phyloP scores from a whole-genome alignment of 2,329 filamentous ascomycete genomes.

The Lachnum nothofagi region DNA sequence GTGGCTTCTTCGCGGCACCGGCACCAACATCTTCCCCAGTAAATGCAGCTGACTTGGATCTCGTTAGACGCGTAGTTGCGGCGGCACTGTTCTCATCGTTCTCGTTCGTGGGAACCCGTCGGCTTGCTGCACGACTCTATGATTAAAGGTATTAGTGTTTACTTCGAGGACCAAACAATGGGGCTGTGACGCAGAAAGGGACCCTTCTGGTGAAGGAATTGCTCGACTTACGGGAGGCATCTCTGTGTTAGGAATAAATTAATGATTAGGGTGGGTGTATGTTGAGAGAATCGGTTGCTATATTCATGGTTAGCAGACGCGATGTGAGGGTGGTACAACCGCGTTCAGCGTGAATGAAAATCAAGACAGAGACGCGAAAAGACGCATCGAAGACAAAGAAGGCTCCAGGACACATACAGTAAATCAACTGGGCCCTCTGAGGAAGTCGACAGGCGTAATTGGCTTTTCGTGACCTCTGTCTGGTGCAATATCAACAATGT shows the following conservation, averaged over 20 bases:
- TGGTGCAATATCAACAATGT: constrained; percentile 26
- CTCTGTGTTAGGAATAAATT: constrained; percentile 23
- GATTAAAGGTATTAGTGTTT: constrained; percentile 37
- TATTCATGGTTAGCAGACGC: constrained; percentile 10
- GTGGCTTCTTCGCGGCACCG: constrained; percentile 53
- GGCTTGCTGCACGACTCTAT: constrained; percentile 62
- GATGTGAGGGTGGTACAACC: constrained; percentile 21
- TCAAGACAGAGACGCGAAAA: constrained; percentile 23
- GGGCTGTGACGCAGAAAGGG: not conserved
- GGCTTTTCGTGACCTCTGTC: constrained; percentile 8
- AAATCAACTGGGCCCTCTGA: constrained; percentile 9
- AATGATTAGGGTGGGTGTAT: constrained; percentile 31
- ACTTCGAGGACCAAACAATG: not conserved
- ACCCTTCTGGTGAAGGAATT: not conserved
- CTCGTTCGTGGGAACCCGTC: constrained; percentile 78
- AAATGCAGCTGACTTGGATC: constrained; percentile 80
- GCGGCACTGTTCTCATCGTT: constrained; percentile 79
- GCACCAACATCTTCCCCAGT: constrained; percentile 52
- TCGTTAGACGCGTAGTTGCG: constrained; percentile 75
- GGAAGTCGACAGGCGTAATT: constrained; percentile 11
- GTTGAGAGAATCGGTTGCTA: constrained; percentile 17
- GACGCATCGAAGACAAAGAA: not conserved
- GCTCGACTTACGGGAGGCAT: constrained; percentile 54
- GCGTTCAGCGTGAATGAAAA: constrained; percentile 17
- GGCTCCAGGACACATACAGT: constrained; percentile 22